Evolutionary conservation across 768 basidiomycete species (phyloP).

Genomic region (Hirschioporus abietinus): DNA sequence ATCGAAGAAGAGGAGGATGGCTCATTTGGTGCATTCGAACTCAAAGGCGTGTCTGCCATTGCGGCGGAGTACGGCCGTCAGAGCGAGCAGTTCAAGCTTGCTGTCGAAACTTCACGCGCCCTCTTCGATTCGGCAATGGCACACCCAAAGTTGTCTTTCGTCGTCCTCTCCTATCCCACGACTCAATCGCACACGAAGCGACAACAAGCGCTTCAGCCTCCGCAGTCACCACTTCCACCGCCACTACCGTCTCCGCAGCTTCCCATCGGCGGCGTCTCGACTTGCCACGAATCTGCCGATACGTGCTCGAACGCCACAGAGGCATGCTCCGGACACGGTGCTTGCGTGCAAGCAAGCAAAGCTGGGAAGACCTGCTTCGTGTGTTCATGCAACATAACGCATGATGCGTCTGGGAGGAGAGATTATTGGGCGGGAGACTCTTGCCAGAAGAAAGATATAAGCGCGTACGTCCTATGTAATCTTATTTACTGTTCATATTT

Average conservation of each 20-base stretch:
- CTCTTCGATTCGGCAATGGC: constrained; percentile 40
- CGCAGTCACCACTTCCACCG: constrained; percentile 44
- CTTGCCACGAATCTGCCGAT: constrained; percentile 53
- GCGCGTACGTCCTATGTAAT: constrained; percentile 49
- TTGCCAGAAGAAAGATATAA: constrained; percentile 77
- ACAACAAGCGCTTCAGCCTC: constrained; percentile 25
- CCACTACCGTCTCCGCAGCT: constrained; percentile 37
- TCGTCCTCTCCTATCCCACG: constrained; percentile 44
- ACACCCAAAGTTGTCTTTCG: constrained; percentile 38
- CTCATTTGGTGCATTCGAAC: constrained; percentile 58
- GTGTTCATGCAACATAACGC: constrained; percentile 48
- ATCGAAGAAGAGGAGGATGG: constrained; percentile 37
- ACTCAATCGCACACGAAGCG: constrained; percentile 27
- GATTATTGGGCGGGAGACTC: constrained; percentile 69
- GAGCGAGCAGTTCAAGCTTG: constrained; percentile 51
- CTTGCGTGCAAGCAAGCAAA: constrained; percentile 56
- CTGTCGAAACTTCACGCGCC: constrained; percentile 39
- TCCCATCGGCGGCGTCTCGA: constrained; percentile 54
- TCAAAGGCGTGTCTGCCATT: constrained; percentile 46
- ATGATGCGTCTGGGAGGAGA: constrained; percentile 48
- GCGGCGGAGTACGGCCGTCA: constrained; percentile 39
- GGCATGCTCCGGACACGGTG: constrained; percentile 64
- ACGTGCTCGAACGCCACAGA: constrained; percentile 59
- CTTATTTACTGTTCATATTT: not conserved
- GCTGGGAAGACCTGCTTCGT: constrained; percentile 52